Evolutionary conservation across 495 filamentous ascomycete species (phyloP).

Genomic region (Penicillium alfredii): DNA sequence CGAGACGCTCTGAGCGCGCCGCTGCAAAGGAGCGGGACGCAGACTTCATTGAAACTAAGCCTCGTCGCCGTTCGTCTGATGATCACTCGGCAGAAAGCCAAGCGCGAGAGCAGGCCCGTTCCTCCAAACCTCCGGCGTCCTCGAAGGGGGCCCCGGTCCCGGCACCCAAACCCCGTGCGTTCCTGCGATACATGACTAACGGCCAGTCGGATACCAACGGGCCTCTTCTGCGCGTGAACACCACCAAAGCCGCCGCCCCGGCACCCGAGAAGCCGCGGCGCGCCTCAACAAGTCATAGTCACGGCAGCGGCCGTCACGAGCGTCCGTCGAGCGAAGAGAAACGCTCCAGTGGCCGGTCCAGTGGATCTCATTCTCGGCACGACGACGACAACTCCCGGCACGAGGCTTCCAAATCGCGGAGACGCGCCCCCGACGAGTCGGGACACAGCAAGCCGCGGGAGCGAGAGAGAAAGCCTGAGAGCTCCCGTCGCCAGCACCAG

Average conservation of each 20-base stretch:
- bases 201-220: slow-evolving; percentile 33
- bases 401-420: slow-evolving; percentile 2
- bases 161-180: slow-evolving; percentile 24
- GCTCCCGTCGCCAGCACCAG: slow-evolving; percentile 16
- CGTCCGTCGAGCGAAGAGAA: slow-evolving; percentile 23
- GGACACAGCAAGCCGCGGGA: slow-evolving; percentile 12
- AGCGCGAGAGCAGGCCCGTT: slow-evolving; percentile 12
- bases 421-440: slow-evolving; percentile 9
- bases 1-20: slow-evolving; percentile 12
- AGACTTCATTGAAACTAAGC: slow-evolving; percentile 13
- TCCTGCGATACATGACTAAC: slow-evolving; percentile 38
- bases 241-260: slow-evolving; percentile 25
- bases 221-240: slow-evolving; percentile 32
- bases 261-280: slow-evolving; percentile 23
- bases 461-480: slow-evolving; percentile 17
- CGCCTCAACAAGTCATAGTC: slow-evolving; percentile 27
- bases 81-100: slow-evolving; percentile 21
- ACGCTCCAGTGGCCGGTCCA: slow-evolving; percentile 25
- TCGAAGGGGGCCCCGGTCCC: slow-evolving; percentile 23
- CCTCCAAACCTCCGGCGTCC: slow-evolving; percentile 21
- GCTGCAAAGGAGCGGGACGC: slow-evolving; percentile 16
- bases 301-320: slow-evolving; percentile 24
- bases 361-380: slow-evolving; percentile 20
- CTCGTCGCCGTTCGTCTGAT: slow-evolving; percentile 25
- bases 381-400: slow-evolving; percentile 9